A percentile compares a stretch with the other conserved stretches of the same genome.
phyloP scores from a whole-genome alignment of 176 grass and related monocot genomes.

The Hyparrhenia diplandra region DNA sequence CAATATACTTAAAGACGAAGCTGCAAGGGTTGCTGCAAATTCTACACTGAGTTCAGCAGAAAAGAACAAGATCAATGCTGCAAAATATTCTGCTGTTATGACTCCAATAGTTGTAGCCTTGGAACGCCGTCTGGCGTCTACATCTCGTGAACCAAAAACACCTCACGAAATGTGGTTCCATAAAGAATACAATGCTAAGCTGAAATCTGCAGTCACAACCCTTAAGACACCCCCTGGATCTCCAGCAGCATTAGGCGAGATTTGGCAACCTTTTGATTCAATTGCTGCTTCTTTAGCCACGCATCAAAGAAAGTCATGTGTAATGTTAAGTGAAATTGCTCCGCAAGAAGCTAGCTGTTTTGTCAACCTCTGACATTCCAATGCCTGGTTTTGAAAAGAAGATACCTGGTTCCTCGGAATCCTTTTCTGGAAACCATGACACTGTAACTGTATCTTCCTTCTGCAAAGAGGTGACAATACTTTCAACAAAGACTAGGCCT shows the following conservation, averaged over 20 bases:
- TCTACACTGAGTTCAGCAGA: slow-evolving; percentile 77
- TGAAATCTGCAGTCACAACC: slow-evolving; percentile 67
- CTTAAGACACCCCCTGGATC: slow-evolving; percentile 80
- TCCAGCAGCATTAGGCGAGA: slow-evolving; percentile 62
- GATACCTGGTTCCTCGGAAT: slow-evolving; percentile 54
- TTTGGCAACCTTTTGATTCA: slow-evolving; percentile 82
- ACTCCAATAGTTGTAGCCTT: slow-evolving; percentile 91
- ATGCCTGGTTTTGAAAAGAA: slow-evolving; percentile 99
- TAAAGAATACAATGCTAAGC: slow-evolving; percentile 73
- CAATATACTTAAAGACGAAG: slow-evolving; percentile 96
- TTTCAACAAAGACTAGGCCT: slow-evolving; percentile 98
- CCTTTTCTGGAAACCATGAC: slow-evolving; percentile 42
- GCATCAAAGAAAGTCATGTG: slow-evolving; percentile 76
- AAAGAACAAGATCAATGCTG: slow-evolving; percentile 94
- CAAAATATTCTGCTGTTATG: slow-evolving; percentile 98
- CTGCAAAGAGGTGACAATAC: slow-evolving; percentile 72
- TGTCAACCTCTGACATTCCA: slow-evolving; percentile 94
- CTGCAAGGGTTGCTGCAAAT: slow-evolving; percentile 81
- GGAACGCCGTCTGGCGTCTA: slow-evolving; percentile 81
- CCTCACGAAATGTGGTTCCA: slow-evolving; percentile 87
- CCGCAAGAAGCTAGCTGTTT: slow-evolving; percentile 65
- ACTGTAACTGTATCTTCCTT: slow-evolving; percentile 78
- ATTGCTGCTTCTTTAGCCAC: slow-evolving; percentile 81
- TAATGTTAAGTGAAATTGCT: slow-evolving; percentile 84
- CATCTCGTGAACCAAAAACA: slow-evolving; percentile 90